These are phyloP conservation scores for Ascochyta fabae DNA, from an alignment of 2,329 filamentous ascomycete genomes.

Conservation along the genomic window DNA sequence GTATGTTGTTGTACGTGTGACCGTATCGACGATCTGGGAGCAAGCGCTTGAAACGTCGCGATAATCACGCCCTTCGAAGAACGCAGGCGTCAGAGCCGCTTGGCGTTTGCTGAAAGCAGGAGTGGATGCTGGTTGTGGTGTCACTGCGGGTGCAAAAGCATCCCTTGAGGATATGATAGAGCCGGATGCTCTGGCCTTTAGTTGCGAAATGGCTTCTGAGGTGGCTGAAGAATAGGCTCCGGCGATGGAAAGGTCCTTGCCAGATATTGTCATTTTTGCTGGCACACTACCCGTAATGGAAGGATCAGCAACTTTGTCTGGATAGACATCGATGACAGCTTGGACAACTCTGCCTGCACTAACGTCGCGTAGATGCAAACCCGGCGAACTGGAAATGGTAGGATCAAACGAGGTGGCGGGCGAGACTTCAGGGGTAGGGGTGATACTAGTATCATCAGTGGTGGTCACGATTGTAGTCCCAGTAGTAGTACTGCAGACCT, in stretches of 20 bases:
- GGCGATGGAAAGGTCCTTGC: background rate
- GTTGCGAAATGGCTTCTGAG: background rate
- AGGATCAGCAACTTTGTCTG: background rate
- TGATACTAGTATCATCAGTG: too few species aligned
- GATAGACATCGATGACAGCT: background rate
- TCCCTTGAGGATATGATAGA: background rate
- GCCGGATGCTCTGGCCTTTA: background rate
- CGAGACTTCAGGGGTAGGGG: too few species aligned
- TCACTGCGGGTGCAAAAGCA: background rate
- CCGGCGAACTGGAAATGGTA: too few species aligned
- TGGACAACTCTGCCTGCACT: background rate
- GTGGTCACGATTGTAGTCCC: background rate
- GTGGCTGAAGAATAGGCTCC: background rate
- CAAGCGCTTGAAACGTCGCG: background rate
- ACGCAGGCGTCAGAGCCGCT: background rate
- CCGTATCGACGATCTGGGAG: background rate
- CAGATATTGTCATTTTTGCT: background rate
- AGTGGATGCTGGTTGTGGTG: background rate
- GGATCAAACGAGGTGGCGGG: too few species aligned
- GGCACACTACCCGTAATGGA: background rate
- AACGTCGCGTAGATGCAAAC: background rate
- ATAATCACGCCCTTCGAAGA: background rate
- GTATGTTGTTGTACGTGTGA: background rate
- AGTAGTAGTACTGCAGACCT: background rate
- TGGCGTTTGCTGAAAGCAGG: background rate